These are phyloP conservation scores for Saccharomyces hybrid DNA, from an alignment of 1,139 yeast genomes.

Conservation along the genomic window DNA sequence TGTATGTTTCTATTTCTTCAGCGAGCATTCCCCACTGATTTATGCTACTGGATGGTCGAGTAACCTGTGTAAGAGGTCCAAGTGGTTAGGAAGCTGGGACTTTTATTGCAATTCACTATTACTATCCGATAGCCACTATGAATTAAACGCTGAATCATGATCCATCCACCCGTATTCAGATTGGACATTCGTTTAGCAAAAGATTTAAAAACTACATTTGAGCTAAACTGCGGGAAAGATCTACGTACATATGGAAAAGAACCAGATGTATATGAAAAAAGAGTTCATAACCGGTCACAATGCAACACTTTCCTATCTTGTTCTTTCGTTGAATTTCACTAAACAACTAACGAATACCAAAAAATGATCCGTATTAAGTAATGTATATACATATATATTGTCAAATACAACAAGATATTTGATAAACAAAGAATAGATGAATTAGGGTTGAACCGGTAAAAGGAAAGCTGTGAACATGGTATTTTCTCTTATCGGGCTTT, in stretches of 20 bases:
- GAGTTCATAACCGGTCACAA: background rate
- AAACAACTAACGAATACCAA: background rate
- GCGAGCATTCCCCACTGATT: constrained; percentile 61
- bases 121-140: constrained; percentile 24
- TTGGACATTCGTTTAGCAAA: background rate
- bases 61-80: constrained; percentile 52
- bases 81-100: constrained; percentile 69
- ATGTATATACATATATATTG: background rate
- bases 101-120: constrained; percentile 59
- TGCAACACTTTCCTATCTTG: background rate
- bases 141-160: background rate
- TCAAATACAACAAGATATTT: background rate
- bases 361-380: background rate
- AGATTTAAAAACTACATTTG: background rate
- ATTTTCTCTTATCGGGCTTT: background rate
- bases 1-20: constrained; percentile 49
- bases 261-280: background rate
- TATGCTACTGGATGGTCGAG: constrained; percentile 83
- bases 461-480: background rate
- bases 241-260: background rate
- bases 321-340: background rate
- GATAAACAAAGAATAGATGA: background rate
- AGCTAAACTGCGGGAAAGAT: background rate
- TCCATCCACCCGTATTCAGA: background rate
- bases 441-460: background rate